Evolutionary conservation across 2,329 filamentous ascomycete genomes (phyloP).

Genomic region (Ophiostoma quercus): DNA sequence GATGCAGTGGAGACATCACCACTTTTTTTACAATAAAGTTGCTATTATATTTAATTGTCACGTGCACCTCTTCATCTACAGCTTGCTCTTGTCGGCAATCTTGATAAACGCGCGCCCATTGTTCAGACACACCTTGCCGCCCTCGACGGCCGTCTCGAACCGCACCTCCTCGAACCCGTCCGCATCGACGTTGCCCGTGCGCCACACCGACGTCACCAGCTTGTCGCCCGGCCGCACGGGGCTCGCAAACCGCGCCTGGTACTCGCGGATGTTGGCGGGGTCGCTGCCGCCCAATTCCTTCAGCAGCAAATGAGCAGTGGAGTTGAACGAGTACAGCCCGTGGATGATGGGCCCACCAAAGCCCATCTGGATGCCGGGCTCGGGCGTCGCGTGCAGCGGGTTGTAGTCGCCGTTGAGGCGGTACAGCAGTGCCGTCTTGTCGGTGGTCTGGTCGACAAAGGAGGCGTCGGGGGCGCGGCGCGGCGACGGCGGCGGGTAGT

Average conservation of each 20-base stretch:
- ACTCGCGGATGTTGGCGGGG: conserved; percentile 77
- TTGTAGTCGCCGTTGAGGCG: conserved; percentile 92
- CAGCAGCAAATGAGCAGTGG: conserved; percentile 66
- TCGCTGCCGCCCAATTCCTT: conserved; percentile 69
- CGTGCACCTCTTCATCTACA: conserved; percentile 40
- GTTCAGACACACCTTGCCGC: conserved; percentile 78
- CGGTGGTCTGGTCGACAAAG: conserved; percentile 63
- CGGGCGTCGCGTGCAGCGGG: conserved; percentile 80
- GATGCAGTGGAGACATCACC: conserved; percentile 7
- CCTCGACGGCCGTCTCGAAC: conserved; percentile 71
- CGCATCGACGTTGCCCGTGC: conserved; percentile 71
- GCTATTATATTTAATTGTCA: conserved; percentile 16
- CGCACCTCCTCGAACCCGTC: conserved; percentile 77
- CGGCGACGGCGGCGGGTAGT: conserved; percentile 68
- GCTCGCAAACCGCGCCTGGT: conserved; percentile 80
- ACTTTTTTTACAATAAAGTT: not conserved
- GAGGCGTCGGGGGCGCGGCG: conserved; percentile 65
- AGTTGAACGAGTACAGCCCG: conserved; percentile 84
- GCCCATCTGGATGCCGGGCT: conserved; percentile 82
- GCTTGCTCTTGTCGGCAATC: conserved; percentile 58
- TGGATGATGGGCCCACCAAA: conserved; percentile 87
- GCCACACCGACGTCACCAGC: conserved; percentile 76
- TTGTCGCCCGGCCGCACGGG: conserved; percentile 81
- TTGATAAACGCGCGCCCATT: conserved; percentile 80
- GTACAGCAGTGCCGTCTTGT: conserved; percentile 71